Base-by-base conservation (phyloP, 139 green algal genomes). In the Tetratostichococcus sp. region DNA sequence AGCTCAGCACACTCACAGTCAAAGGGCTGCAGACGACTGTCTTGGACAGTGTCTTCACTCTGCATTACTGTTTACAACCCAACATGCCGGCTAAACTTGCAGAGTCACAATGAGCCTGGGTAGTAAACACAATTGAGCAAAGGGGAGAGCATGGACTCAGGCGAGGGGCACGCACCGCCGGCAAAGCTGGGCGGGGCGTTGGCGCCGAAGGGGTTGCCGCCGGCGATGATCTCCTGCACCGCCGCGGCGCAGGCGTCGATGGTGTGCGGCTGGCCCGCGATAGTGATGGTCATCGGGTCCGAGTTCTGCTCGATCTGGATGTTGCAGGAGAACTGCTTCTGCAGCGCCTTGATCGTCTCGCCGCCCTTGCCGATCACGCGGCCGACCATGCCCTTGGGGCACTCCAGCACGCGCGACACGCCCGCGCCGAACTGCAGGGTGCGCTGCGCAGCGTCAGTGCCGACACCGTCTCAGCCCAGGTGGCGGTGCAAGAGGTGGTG, bases 341-440 rank as follows among this genome's bases (percentile, higher is more conserved):
- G 93, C 82, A 98, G 85, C 22, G 80, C 77, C 85, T 97, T 97
- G 89, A 98, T 97, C 3, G 91, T 97, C 74, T 97, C 93, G 14
- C 94, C 94, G 57, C 91, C 89, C 80, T 94, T 94, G 70, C 94
- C 94, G 69, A 98, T 98, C 30, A 98, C 85, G 57, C 94, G 91
- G 1, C 94, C 94, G 1, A 98, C 87, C 77, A 96, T 92, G 6
- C 74, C 66, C 85, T 96, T 96, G n/a, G 92, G 92, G 80, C 93
- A 97, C 43, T 94, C 84, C 35, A 97, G 23, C 28, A 85, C 82
- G 23, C 87, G 75, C 0, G 85, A 91, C 62, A 68, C 62, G 62
- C 28, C 62, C 6, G 62, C 62, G 26, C n/a, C 62, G n/a, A 68
- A 32, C 62, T 68, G 62, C 62, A 68, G 62, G 62, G 62, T 68